A percentile compares a stretch with the other conserved stretches of the same genome.
These are phyloP conservation scores for Kalmanozyma brasiliensis DNA, from an alignment of 1,284 basidiomycete species.

Conservation along the genomic window DNA sequence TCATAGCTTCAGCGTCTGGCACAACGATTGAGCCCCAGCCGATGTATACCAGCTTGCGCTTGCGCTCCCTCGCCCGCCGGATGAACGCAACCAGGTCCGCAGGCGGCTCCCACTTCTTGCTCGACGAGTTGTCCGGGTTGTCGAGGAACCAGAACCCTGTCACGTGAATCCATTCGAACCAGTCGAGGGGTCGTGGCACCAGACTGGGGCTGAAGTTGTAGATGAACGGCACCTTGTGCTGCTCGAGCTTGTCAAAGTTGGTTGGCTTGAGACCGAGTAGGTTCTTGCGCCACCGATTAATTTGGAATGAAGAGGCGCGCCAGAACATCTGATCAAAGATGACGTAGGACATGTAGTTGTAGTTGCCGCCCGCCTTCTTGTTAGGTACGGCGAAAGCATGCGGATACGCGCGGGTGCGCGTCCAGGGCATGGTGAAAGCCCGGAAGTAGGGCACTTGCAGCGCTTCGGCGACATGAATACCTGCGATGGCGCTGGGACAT, in stretches of 20 bases:
- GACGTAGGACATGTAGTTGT: constrained; percentile 96
- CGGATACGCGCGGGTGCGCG: constrained; percentile 85
- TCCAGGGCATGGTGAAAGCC: constrained; percentile 85
- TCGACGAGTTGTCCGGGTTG: constrained; percentile 82
- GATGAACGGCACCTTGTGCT: constrained; percentile 94
- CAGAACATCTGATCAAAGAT: constrained; percentile 99
- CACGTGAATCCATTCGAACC: constrained; percentile 97
- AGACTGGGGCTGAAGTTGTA: constrained; percentile 93
- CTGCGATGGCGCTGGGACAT: constrained; percentile 96
- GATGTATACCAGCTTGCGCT: constrained; percentile 94
- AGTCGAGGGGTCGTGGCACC: constrained; percentile 78
- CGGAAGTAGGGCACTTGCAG: constrained; percentile 91
- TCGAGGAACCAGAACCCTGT: constrained; percentile 72
- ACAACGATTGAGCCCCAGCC: constrained; percentile 99
- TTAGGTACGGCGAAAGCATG: constrained; percentile 96
- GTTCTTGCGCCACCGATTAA: constrained; percentile 91
- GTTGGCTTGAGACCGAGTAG: constrained; percentile 81
- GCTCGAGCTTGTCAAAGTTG: constrained; percentile 89
- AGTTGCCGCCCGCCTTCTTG: constrained; percentile 87
- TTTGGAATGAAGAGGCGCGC: constrained; percentile 85
- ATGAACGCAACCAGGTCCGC: constrained; percentile 83
- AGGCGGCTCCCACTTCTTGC: constrained; percentile 85
- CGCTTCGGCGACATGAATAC: constrained; percentile 96
- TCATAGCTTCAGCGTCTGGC: constrained; percentile 90
- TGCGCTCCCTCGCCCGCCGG: constrained; percentile 76